Base-by-base conservation (phyloP, 2,329 filamentous ascomycete genomes). In the Penicillium glabrum region DNA sequence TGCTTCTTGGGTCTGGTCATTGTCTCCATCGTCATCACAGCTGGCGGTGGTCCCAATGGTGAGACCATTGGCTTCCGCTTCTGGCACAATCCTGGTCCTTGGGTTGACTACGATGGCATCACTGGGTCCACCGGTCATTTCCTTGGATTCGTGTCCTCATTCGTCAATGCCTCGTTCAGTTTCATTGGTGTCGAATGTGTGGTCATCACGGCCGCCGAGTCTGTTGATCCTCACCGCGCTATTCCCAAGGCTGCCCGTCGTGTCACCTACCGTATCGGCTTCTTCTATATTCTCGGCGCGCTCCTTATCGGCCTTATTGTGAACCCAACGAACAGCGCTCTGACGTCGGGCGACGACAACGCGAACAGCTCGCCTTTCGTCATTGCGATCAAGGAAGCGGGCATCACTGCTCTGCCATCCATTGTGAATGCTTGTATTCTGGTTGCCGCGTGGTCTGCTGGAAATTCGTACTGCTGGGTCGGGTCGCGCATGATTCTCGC, bases 401-500 rank as follows among this genome's bases (percentile, higher is more conserved):
- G 72, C 3, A 75, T 75, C 56, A 61, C 47, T 13, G 71, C 58
- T 6, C 54, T 76, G 13, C 73, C 72, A 0, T 71, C 67, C 2
- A 65, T 73, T 24, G 69, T 74, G 21, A 74, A 74, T 45, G 70
- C 69, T 10, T 70, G 68, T 44, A 70, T 77, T 51, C 67, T 77
- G 23, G 59, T 75, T 3, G 68, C 72, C 14, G 74, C 74, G 16
- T 77, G 74, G 73, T 75, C 73, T 2, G 74, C 75, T 0, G 75
- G 74, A 19, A 76, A 76, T 59, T 76, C 75, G 1, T 76, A 76
- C 64, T 76, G 73, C 65, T 77, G 74, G 41, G 77, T 83, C 1
- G 85, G 84, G 27, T 85, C 84, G 0, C 80, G 86, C 46, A 83
- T 85, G 33, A 75, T 87, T 5, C 84, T 85, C 60, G 83, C 81